A percentile compares a stretch with the other conserved stretches of the same genome.
phyloP scores from a whole-genome alignment of 495 filamentous ascomycete species.

The Lentithecium fluviatile region DNA sequence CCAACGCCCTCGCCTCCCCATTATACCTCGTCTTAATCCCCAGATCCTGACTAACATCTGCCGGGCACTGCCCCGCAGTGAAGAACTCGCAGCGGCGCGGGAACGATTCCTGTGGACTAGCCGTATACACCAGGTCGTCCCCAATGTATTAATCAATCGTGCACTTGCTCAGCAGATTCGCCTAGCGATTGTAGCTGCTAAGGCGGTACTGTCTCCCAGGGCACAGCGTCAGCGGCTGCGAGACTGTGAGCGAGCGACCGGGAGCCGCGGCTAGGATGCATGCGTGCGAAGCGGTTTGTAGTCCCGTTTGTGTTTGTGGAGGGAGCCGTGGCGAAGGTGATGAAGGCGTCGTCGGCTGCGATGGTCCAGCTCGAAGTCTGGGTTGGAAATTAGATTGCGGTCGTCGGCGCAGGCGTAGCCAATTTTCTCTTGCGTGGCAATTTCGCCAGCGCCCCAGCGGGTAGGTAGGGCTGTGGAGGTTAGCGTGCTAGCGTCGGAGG shows the following conservation, averaged over 20 bases:
- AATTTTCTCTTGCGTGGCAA: conserved; percentile 25
- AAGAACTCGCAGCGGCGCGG: not conserved
- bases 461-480: not conserved
- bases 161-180: conserved; percentile 10
- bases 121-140: not conserved
- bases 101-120: conserved; percentile 9
- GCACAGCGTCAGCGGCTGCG: conserved; percentile 31
- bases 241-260: conserved; percentile 4
- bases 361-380: conserved; percentile 30
- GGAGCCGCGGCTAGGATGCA: conserved; percentile 15
- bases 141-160: conserved; percentile 4
- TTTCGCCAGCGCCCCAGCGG: conserved; percentile 14
- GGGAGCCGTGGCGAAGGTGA: conserved; percentile 18
- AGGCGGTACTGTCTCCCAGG: conserved; percentile 22
- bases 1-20: conserved; percentile 3
- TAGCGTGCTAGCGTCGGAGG: not conserved
- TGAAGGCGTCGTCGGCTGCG: conserved; percentile 5
- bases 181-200: conserved; percentile 1
- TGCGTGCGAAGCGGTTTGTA: conserved; percentile 4
- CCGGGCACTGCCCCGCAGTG: conserved; percentile 2
- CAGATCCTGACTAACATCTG: conserved; percentile 20
- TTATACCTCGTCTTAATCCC: conserved; percentile 11
- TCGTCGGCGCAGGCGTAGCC: conserved; percentile 17
- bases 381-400: conserved; percentile 25
- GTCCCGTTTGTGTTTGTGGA: not conserved